phyloP scores from a whole-genome alignment of 352 stramenopile genomes.

The Pythium vanterpoolii region DNA sequence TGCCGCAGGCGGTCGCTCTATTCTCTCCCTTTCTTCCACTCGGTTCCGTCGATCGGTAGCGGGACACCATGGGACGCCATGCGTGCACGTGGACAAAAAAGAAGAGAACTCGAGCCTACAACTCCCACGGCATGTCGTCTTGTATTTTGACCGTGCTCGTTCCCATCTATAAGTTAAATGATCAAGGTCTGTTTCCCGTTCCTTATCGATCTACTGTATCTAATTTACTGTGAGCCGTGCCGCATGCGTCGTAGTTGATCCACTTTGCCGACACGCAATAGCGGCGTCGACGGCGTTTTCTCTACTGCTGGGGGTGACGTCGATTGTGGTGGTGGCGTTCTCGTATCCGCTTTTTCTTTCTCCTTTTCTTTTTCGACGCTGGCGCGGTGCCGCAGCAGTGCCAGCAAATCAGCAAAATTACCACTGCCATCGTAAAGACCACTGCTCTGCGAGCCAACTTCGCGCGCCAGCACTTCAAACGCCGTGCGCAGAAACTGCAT shows the following conservation, averaged over 20 bases:
- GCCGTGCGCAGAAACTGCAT: conserved; percentile 59
- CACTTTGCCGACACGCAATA: conserved; percentile 31
- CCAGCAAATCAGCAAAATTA: conserved; percentile 66
- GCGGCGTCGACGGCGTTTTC: conserved; percentile 1
- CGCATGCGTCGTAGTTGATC: conserved; percentile 37
- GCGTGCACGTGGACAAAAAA: background rate
- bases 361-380: conserved; percentile 27
- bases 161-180: conserved; percentile 12
- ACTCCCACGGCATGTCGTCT: background rate
- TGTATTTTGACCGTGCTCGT: background rate
- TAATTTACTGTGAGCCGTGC: conserved; percentile 15
- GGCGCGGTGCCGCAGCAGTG: conserved; percentile 40
- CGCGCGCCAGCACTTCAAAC: conserved; percentile 68
- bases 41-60: conserved; percentile 14
- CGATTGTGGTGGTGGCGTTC: background rate
- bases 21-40: background rate
- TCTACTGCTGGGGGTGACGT: background rate
- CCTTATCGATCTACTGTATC: background rate
- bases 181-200: background rate
- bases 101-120: background rate
- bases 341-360: conserved; percentile 2
- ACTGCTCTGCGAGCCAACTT: conserved; percentile 45
- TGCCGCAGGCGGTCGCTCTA: background rate
- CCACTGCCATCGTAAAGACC: conserved; percentile 10
- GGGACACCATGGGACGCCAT: background rate